phyloP scores from a whole-genome alignment of 805 yeast genomes.

The Cyberlindnera xishuangbannaensis region DNA sequence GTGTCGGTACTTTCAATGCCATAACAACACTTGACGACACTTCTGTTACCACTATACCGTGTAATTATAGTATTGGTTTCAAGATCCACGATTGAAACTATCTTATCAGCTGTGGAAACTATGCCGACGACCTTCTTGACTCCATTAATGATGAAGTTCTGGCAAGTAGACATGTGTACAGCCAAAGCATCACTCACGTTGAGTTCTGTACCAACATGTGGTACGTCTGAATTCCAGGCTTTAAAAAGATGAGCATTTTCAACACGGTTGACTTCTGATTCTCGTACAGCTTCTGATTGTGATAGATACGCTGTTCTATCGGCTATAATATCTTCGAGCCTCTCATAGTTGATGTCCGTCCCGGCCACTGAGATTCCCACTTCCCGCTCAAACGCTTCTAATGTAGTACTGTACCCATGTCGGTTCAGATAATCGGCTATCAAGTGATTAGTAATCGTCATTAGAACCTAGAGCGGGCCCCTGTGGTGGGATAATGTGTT shows the following conservation, averaged over 20 bases:
- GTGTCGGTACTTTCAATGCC: conserved; percentile 22
- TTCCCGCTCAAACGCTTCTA: conserved; percentile 37
- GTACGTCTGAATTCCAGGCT: neutral
- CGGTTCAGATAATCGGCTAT: conserved; percentile 55
- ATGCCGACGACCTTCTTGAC: conserved; percentile 12
- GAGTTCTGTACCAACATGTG: neutral
- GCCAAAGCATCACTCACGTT: conserved; percentile 13
- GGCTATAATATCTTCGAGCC: conserved; percentile 33
- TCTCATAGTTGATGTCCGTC: conserved; percentile 24
- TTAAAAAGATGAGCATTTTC: conserved; percentile 8
- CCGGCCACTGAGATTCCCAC: conserved; percentile 2
- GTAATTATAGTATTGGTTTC: conserved; percentile 4
- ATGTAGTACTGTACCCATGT: conserved; percentile 41
- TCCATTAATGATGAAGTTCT: conserved; percentile 17
- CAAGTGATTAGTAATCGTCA: conserved; percentile 28
- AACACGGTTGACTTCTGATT: conserved; percentile 3
- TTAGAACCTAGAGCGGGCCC: too few species aligned
- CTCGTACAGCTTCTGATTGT: conserved; percentile 5
- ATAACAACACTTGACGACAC: conserved; percentile 32
- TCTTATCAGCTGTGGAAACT: conserved; percentile 18
- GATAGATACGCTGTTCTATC: conserved; percentile 32
- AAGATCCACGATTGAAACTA: conserved; percentile 15
- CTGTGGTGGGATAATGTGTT: too few species aligned
- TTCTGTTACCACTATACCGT: conserved; percentile 10
- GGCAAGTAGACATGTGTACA: conserved; percentile 16